phyloP scores from a whole-genome alignment of 2,329 filamentous ascomycete genomes.

The Coniochaeta hoffmannii region DNA sequence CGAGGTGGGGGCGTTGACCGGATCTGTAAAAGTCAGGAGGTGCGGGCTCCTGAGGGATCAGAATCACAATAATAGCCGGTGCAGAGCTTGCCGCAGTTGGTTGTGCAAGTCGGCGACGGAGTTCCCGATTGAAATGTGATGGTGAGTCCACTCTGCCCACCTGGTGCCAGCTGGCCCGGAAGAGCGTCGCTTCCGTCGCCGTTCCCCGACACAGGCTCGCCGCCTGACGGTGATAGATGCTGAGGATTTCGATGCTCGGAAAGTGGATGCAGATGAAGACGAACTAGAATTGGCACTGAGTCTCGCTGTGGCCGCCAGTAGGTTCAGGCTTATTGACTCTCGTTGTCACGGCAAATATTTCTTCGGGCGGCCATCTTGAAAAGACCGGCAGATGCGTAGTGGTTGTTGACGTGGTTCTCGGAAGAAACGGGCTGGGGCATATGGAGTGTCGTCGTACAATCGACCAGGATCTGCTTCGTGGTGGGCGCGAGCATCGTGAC shows the following conservation, averaged over 20 bases:
- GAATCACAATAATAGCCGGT: constrained; percentile 5
- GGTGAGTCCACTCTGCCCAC: background rate
- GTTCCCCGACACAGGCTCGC: background rate
- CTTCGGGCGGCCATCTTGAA: background rate
- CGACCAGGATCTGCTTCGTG: background rate
- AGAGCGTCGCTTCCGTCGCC: background rate
- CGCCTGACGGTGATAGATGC: background rate
- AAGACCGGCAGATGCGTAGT: background rate
- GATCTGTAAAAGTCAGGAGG: constrained; percentile 5
- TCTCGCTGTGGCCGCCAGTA: background rate
- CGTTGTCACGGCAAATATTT: background rate
- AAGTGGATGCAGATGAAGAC: background rate
- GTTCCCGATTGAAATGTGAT: background rate
- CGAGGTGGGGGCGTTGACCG: constrained; percentile 1
- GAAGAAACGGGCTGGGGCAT: background rate
- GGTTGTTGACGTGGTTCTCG: background rate
- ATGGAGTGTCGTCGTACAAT: background rate
- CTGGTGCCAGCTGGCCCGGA: background rate
- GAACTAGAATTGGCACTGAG: background rate
- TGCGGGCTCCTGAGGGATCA: background rate
- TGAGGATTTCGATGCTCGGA: background rate
- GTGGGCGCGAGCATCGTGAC: background rate
- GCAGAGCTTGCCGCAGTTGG: constrained; percentile 5
- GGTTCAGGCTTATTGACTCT: background rate
- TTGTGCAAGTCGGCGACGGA: constrained; percentile 1